A percentile compares a stretch with the other conserved stretches of the same genome.
Evolutionary conservation across 73 alveolate species (phyloP).

Genomic region (Durusdinium trenchii): DNA sequence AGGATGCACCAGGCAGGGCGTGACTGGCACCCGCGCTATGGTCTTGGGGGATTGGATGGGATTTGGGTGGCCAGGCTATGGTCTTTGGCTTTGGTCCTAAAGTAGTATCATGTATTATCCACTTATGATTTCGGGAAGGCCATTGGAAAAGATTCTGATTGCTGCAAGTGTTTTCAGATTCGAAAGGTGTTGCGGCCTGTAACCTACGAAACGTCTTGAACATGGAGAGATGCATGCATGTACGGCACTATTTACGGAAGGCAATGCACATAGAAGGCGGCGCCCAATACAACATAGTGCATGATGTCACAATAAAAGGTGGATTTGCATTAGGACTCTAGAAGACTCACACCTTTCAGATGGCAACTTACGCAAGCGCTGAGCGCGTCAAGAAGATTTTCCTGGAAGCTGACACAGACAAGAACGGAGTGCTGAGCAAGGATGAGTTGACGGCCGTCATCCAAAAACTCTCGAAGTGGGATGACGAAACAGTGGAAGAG

Average conservation of each 20-base stretch:
- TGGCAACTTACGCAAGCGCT: conserved; percentile 27
- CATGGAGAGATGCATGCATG: no score
- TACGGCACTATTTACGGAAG: no score
- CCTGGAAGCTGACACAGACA: conserved; percentile 31
- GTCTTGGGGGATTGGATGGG: neutral
- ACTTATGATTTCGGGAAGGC: neutral
- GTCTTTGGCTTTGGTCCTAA: no score
- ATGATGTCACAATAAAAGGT: no score
- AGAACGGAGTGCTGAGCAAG: conserved; percentile 30
- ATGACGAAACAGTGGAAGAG: conserved; percentile 34
- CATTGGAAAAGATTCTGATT: neutral
- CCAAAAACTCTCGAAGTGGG: conserved; percentile 14
- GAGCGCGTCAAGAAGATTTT: conserved; percentile 55
- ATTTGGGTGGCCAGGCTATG: neutral
- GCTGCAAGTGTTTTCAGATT: neutral
- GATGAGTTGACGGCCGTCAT: conserved; percentile 19
- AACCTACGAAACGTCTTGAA: no score
- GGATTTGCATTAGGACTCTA: no score
- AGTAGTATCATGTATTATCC: neutral
- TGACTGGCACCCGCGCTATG: neutral
- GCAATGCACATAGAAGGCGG: no score
- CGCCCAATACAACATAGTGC: no score
- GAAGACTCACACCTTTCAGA: no score
- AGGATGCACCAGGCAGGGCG: conserved; percentile 25
- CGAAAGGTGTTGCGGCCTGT: neutral